A percentile compares a stretch with the other conserved stretches of the same genome.
Conservation (phyloP, 2,329 filamentous ascomycete species). For the Verticillium nonalfalfae region DNA sequence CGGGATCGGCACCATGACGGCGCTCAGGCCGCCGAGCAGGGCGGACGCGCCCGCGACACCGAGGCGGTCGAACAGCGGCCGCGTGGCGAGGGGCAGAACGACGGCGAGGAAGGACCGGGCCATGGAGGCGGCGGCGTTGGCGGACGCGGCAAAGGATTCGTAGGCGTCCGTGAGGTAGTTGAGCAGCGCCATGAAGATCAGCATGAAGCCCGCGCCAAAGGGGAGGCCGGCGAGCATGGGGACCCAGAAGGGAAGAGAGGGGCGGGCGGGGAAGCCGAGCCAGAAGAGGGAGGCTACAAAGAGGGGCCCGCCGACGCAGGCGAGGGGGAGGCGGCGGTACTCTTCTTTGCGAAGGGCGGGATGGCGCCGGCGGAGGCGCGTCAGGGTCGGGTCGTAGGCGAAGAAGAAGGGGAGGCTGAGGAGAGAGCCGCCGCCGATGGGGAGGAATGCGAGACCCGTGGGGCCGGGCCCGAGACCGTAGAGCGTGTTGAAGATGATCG, state of each 20-base stretch:
- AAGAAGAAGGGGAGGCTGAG: slow-evolving; percentile 57
- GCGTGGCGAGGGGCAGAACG: slow-evolving; percentile 50
- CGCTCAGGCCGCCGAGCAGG: slow-evolving; percentile 43
- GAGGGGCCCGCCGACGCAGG: slow-evolving; percentile 62
- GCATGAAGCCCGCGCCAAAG: slow-evolving; percentile 55
- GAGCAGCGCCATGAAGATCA: slow-evolving; percentile 58
- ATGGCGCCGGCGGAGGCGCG: slow-evolving; percentile 22
- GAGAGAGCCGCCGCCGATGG: slow-evolving; percentile 58
- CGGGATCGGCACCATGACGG: slow-evolving; percentile 43
- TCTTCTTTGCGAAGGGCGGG: slow-evolving; percentile 58
- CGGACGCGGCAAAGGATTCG: slow-evolving; percentile 46
- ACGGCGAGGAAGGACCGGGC: slow-evolving; percentile 12
- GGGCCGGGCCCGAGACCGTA: slow-evolving; percentile 60
- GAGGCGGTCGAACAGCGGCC: slow-evolving; percentile 40
- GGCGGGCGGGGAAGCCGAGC: slow-evolving; percentile 53
- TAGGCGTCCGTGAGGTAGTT: slow-evolving; percentile 66
- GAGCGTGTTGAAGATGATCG: slow-evolving; percentile 57
- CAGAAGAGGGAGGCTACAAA: slow-evolving; percentile 51
- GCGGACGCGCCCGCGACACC: slow-evolving; percentile 44
- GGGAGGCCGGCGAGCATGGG: slow-evolving; percentile 55
- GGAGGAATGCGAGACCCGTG: slow-evolving; percentile 62
- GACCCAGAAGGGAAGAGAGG: slow-evolving; percentile 41
- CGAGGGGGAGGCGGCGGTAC: slow-evolving; percentile 64
- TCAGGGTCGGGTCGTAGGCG: slow-evolving; percentile 56
- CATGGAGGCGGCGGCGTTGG: slow-evolving; percentile 13